Percentiles rank a stretch among this genome's conserved stretches.
phyloP scores from a whole-genome alignment of 2,329 filamentous ascomycete genomes.

The Apiospora kogelbergensis region DNA sequence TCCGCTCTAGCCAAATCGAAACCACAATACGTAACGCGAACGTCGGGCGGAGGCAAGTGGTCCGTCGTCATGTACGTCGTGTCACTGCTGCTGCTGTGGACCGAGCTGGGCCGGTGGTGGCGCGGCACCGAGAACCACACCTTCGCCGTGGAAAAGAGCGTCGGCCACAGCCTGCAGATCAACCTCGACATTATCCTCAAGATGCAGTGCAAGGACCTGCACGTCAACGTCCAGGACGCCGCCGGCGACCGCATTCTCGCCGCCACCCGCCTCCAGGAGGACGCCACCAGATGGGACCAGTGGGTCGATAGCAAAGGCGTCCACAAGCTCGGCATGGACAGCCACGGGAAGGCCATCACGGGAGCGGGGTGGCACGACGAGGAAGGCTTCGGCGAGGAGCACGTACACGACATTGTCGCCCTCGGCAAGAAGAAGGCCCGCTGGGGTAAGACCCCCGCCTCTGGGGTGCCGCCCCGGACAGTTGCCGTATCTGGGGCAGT shows the following conservation, averaged over 20 bases:
- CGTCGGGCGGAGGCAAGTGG: constrained; percentile 88
- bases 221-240: constrained; percentile 96
- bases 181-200: constrained; percentile 91
- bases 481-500: constrained; percentile 86
- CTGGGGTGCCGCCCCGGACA: constrained; percentile 56
- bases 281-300: constrained; percentile 76
- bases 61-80: constrained; percentile 78
- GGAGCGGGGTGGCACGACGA: constrained; percentile 66
- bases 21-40: constrained; percentile 83
- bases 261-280: constrained; percentile 68
- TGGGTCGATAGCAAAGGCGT: constrained; percentile 75
- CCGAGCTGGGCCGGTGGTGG: constrained; percentile 82
- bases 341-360: constrained; percentile 53
- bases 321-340: constrained; percentile 59
- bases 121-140: constrained; percentile 80
- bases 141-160: constrained; percentile 90
- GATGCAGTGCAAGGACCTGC: constrained; percentile 86
- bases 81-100: constrained; percentile 72
- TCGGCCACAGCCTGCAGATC: constrained; percentile 85
- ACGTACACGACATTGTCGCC: constrained; percentile 87
- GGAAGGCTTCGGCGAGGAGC: constrained; percentile 73
- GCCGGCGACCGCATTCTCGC: constrained; percentile 90
- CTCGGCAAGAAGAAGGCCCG: constrained; percentile 64
- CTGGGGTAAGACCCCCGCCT: constrained; percentile 72
- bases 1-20: constrained; percentile 80